These are phyloP conservation scores for Trematosphaeria pertusa DNA, from an alignment of 2,329 filamentous ascomycete genomes.

Conservation along the genomic window DNA sequence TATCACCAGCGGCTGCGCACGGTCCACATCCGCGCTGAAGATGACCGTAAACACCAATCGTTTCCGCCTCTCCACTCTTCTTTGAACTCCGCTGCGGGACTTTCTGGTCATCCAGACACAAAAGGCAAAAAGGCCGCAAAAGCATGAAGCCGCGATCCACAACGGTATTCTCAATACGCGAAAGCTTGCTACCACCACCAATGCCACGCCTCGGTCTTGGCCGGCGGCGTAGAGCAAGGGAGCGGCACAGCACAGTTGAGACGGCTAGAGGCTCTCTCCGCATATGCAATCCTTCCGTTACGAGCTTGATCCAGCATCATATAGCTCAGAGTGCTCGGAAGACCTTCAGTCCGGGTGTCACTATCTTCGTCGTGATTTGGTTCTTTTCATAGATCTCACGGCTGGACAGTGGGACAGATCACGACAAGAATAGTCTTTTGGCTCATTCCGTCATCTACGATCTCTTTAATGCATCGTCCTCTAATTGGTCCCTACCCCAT, in stretches of 20 bases:
- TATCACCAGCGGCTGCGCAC: conserved; percentile 5
- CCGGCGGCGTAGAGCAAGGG: conserved; percentile 1
- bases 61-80: not conserved
- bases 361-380: conserved; percentile 1
- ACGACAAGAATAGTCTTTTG: too few relatives aligned
- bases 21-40: not conserved
- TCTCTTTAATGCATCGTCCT: not conserved
- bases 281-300: not conserved
- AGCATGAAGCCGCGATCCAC: not conserved
- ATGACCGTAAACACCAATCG: conserved; percentile 1
- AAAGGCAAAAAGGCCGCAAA: not conserved
- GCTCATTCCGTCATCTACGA: too few relatives aligned
- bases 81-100: not conserved
- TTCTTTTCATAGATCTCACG: conserved; percentile 10
- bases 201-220: not conserved
- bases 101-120: not conserved
- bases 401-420: not conserved
- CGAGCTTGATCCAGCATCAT: not conserved
- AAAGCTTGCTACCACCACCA: conserved; percentile 1
- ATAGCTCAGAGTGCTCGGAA: conserved; percentile 4
- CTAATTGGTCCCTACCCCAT: not conserved
- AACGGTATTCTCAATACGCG: not conserved
- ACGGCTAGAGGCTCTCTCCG: not conserved
- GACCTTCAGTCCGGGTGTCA: not conserved
- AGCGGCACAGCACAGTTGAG: conserved; percentile 8